A percentile compares a stretch with the other conserved stretches of the same genome.
These are phyloP conservation scores for Prunus armeniaca DNA, from an alignment of 306 rosid species.

Conservation along the genomic window DNA sequence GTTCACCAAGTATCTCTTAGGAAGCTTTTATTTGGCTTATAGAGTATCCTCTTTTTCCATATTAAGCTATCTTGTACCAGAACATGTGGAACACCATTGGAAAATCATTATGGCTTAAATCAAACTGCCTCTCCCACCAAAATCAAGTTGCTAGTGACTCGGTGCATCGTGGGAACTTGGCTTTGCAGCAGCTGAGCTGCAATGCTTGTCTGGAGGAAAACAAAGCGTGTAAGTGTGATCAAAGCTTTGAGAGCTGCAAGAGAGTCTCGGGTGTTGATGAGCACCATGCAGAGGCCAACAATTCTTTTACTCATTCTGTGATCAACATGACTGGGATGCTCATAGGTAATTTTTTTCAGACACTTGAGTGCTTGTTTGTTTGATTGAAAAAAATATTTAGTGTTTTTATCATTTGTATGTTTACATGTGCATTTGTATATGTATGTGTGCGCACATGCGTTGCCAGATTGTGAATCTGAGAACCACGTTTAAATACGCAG, in stretches of 20 bases:
- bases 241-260: conserved; percentile 13
- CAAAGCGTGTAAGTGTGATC: conserved; percentile 32
- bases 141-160: conserved; percentile 25
- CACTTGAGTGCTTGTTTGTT: neutral
- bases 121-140: conserved; percentile 21
- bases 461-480: no score
- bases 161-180: conserved; percentile 31
- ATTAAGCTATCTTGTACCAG: neutral
- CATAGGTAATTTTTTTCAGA: conserved; percentile 39
- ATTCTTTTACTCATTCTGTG: conserved; percentile 59
- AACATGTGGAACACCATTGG: conserved; percentile 21
- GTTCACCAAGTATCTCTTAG: conserved; percentile 8
- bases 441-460: no score
- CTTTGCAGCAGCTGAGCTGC: conserved; percentile 20
- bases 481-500: no score
- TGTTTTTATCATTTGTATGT: no score
- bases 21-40: neutral
- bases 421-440: no score
- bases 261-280: conserved; percentile 11
- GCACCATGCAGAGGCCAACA: conserved; percentile 34
- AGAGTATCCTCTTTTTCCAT: neutral
- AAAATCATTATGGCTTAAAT: conserved; percentile 9
- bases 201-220: conserved; percentile 50
- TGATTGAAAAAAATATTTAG: no score
- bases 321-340: conserved; percentile 85